Base-by-base conservation (phyloP, 768 basidiomycete species). In the Aureoboletus auriporus region DNA sequence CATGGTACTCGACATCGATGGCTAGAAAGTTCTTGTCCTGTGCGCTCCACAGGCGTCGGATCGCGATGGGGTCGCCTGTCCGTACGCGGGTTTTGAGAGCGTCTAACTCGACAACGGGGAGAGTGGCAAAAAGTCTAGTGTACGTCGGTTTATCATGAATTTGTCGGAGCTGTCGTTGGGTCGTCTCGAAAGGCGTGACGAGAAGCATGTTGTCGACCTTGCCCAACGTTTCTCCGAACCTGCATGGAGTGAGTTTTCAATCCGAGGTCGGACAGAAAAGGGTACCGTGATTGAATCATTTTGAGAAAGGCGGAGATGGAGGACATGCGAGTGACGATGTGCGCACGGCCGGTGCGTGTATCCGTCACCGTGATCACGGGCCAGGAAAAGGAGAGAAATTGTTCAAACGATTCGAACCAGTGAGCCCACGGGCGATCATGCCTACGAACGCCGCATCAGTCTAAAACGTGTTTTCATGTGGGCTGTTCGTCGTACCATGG, bases 321-420 rank as follows among this genome's bases (percentile, higher is more conserved):
- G 4, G 74, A 82, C 52, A 81, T 67, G 40, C 85, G 78, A n/a
- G 88, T 90, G 20, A 87, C 87, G 46, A 92, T 84, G 63, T 91
- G 89, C 0, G 86, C 80, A 52, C 76, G 75, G 14, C 86, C 83
- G 1, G 89, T 87, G 63, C 74, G 76, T 37, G 73, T 62, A 61
- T 90, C 86, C 31, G 89, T 90, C 38, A 88, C 78, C 1, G 82
- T 82, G 52, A 92, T 84, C 14, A 79, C 81, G 5, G 89, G 89
- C 89, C 89, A 92, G 35, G 84, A 86, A 64, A 90, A 91, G 11
- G 78, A 73, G 31, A 92, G 73, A 64, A 92, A 92, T 27, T 79
- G 80, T 41, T 87, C 85, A 60, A 91, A 91, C 0, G 84, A 78
- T 41, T 82, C 78, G 68, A 92, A 92, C 31, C 85, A 71, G 42